phyloP scores from a whole-genome alignment of 805 yeast genomes.

The Kregervanrija delftensis region DNA sequence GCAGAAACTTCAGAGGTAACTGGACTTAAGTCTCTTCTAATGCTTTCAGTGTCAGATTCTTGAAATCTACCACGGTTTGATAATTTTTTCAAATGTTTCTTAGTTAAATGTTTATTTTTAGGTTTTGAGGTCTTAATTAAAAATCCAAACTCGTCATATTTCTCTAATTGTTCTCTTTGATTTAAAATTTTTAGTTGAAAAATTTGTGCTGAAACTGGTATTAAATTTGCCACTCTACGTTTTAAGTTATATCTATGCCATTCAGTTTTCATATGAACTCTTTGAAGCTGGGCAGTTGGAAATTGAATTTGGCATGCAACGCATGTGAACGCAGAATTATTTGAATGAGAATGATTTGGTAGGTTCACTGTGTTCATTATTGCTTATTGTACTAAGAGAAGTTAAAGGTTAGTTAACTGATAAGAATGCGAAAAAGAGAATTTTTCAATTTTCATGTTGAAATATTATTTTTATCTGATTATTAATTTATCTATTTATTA shows the following conservation, averaged over 20 bases:
- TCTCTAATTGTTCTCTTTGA: constrained; percentile 19
- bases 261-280: constrained; percentile 93
- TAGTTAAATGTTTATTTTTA: constrained; percentile 31
- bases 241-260: constrained; percentile 97
- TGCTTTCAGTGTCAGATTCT: neutral
- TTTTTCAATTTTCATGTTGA: neutral
- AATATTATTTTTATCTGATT: neutral
- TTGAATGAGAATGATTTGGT: constrained; percentile 9
- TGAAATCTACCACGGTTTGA: constrained; percentile 23
- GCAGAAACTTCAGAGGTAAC: constrained; percentile 49
- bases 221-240: constrained; percentile 81
- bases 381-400: neutral
- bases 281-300: constrained; percentile 74
- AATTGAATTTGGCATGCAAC: constrained; percentile 84
- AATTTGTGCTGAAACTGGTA: constrained; percentile 42
- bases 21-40: constrained; percentile 39
- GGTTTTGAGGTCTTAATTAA: constrained; percentile 21
- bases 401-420: neutral
- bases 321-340: constrained; percentile 47
- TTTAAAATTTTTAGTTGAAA: constrained; percentile 24
- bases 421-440: neutral
- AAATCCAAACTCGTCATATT: constrained; percentile 49
- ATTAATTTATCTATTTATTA: neutral
- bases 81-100: constrained; percentile 31
- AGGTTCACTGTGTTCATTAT: neutral